A percentile compares a stretch with the other conserved stretches of the same genome.
Conservation (phyloP, 1,284 basidiomycete genomes). For the Agaricales sp. region DNA sequence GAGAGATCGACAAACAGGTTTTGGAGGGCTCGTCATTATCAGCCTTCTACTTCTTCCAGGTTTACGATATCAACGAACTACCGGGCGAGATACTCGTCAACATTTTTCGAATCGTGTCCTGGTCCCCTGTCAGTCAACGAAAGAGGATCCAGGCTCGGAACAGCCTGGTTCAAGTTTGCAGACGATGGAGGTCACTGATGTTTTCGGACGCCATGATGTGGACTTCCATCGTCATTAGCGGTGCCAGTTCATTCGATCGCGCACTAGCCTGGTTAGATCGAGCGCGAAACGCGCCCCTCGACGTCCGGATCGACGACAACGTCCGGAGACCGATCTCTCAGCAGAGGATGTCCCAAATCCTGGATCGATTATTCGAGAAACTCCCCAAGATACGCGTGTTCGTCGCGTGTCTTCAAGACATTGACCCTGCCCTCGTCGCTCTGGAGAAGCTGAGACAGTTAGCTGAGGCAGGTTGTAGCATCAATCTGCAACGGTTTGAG, state of each 20-base stretch:
- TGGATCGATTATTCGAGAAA: constrained; percentile 37
- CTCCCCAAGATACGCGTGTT: constrained; percentile 43
- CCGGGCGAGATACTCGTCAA: constrained; percentile 52
- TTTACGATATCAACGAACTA: constrained; percentile 49
- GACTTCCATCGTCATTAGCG: constrained; percentile 50
- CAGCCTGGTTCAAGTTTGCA: constrained; percentile 46
- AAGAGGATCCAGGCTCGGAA: constrained; percentile 30
- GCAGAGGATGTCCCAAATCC: constrained; percentile 30
- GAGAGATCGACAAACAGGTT: constrained; percentile 14
- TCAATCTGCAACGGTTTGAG: constrained; percentile 43
- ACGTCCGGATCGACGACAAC: constrained; percentile 43
- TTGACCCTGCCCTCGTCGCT: constrained; percentile 37
- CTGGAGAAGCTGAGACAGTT: constrained; percentile 33
- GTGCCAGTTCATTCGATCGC: constrained; percentile 33
- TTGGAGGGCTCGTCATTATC: constrained; percentile 12
- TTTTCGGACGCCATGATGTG: constrained; percentile 42
- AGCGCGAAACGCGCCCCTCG: constrained; percentile 38
- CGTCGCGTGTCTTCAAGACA: constrained; percentile 39
- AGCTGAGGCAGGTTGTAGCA: constrained; percentile 21
- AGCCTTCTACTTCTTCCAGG: constrained; percentile 25
- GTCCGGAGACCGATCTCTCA: constrained; percentile 17
- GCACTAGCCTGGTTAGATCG: constrained; percentile 44
- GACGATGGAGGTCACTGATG: constrained; percentile 38
- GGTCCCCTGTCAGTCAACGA: constrained; percentile 27
- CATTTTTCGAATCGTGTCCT: constrained; percentile 47